phyloP scores from a whole-genome alignment of 768 basidiomycete genomes.

The Tylopilus intermedius region DNA sequence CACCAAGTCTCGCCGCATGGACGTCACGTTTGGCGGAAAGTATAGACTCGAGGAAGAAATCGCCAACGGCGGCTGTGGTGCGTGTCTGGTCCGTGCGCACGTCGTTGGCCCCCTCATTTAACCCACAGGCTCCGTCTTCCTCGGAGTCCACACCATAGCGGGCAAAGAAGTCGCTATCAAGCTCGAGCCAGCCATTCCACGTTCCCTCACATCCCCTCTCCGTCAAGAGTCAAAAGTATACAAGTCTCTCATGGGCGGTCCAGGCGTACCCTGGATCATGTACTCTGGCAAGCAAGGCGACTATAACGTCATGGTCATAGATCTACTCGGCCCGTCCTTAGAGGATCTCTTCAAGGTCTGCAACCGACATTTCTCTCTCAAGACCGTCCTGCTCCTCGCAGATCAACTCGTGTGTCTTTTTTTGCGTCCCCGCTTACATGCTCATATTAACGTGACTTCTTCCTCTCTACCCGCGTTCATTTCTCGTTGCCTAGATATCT shows the following conservation, averaged over 20 bases:
- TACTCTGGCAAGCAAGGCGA: conserved; percentile 88
- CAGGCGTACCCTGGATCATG: conserved; percentile 88
- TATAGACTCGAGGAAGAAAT: conserved; percentile 77
- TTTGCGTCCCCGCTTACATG: background rate
- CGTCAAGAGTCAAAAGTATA: conserved; percentile 90
- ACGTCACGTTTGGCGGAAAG: conserved; percentile 62
- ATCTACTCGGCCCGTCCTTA: conserved; percentile 86
- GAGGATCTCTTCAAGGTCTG: conserved; percentile 86
- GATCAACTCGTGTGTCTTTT: conserved; percentile 79
- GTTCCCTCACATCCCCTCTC: conserved; percentile 53
- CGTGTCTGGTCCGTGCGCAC: conserved; percentile 44
- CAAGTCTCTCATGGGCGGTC: conserved; percentile 84
- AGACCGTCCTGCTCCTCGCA: conserved; percentile 88
- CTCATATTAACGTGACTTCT: conserved; percentile 8
- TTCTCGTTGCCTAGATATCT: conserved; percentile 58
- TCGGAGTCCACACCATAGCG: conserved; percentile 74
- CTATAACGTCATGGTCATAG: conserved; percentile 98
- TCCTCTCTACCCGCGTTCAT: conserved; percentile 19
- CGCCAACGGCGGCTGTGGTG: conserved; percentile 76
- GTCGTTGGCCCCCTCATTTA: conserved; percentile 7
- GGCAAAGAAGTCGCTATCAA: conserved; percentile 85
- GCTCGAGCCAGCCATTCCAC: conserved; percentile 58
- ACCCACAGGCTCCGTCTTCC: conserved; percentile 62
- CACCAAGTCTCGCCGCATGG: conserved; percentile 22
- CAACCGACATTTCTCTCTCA: conserved; percentile 89